Base-by-base conservation (phyloP, 2,329 filamentous ascomycete genomes). In the Akanthomyces muscarius region DNA sequence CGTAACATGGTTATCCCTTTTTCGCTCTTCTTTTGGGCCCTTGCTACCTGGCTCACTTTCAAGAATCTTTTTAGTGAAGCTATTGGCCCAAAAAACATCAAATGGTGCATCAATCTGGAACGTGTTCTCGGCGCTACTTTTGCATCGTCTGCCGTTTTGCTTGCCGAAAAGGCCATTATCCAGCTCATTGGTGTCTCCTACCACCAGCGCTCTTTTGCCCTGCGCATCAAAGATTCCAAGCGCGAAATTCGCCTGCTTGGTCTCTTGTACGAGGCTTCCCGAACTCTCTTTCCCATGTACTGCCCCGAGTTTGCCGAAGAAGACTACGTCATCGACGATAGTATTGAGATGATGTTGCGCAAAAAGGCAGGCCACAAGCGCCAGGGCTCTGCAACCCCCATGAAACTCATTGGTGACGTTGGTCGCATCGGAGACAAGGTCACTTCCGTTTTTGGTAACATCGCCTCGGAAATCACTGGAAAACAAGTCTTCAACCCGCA, bases 401-500 rank as follows among this genome's bases (percentile, higher is more conserved):
- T 96, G 82, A 87, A 86, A 66, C 76, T 97, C 18, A 87, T 98
- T 56, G 84, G 87, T 63, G 87, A 89, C 62, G 88, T 92, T 57
- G 90, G 90, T 47, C 87, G 92, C 25, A 81, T 97, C 61, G 94
- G 94, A 70, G 94, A 96, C 80, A 97, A 97, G 77, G 87, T 98
- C 65, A 97, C 93, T 0, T 93, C 92, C 1, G 90, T 89, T 0
- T 96, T 98, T 74, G 95, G 95, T 28, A 95, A 96, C 70, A 86
- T 98, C 57, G 94, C 95, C 1, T 91, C 91, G 2, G 95, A 98
- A 71, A 93, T 99, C 65, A 97, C 95, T 0, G 95, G 95, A 67
- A 96, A 96, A 78, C 87, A 97, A 71, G 89, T 97, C 25, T 96
- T 98, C 79, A 97, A 97, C 75, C 89, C 92, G 16, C 94, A 91